Evolutionary conservation across 2,329 filamentous ascomycete species (phyloP).

Genomic region (Tympanopsis confertula): DNA sequence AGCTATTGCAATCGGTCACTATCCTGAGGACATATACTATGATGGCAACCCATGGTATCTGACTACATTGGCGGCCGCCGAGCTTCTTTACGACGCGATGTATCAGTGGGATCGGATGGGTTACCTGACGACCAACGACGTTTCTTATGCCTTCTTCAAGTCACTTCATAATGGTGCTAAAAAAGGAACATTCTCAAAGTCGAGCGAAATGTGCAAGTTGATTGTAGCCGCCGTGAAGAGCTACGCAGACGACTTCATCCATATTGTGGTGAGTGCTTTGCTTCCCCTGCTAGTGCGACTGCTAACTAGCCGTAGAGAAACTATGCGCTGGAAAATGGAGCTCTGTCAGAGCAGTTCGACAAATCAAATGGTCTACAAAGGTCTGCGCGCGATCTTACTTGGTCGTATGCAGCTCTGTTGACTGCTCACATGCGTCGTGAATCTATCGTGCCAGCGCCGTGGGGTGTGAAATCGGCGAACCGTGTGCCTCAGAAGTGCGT

Average conservation of each 20-base stretch:
- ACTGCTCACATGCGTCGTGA: conserved; percentile 7
- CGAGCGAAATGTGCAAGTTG: conserved; percentile 43
- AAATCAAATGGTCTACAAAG: conserved; percentile 38
- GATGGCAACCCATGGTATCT: conserved; percentile 76
- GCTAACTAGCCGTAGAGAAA: no score
- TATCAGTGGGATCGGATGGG: conserved; percentile 57
- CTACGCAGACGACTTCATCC: conserved; percentile 49
- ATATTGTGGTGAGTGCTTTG: no score
- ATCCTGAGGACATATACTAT: conserved; percentile 64
- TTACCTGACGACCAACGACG: conserved; percentile 50
- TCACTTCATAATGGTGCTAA: conserved; percentile 46
- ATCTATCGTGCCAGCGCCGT: conserved; percentile 11
- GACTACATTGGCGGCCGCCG: conserved; percentile 64
- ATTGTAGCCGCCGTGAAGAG: conserved; percentile 50
- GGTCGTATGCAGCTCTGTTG: conserved; percentile 44
- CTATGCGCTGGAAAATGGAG: conserved; percentile 46
- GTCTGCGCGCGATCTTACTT: conserved; percentile 58
- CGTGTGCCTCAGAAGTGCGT: not conserved
- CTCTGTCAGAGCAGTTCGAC: conserved; percentile 56
- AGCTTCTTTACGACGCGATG: conserved; percentile 68
- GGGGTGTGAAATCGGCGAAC: not conserved
- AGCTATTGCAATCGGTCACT: conserved; percentile 54
- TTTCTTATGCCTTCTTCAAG: conserved; percentile 61
- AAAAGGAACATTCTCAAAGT: conserved; percentile 52
- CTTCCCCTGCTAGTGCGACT: no score